Evolutionary conservation across 345 rosid genomes (phyloP).

Genomic region (Rubroshorea leprosula): DNA sequence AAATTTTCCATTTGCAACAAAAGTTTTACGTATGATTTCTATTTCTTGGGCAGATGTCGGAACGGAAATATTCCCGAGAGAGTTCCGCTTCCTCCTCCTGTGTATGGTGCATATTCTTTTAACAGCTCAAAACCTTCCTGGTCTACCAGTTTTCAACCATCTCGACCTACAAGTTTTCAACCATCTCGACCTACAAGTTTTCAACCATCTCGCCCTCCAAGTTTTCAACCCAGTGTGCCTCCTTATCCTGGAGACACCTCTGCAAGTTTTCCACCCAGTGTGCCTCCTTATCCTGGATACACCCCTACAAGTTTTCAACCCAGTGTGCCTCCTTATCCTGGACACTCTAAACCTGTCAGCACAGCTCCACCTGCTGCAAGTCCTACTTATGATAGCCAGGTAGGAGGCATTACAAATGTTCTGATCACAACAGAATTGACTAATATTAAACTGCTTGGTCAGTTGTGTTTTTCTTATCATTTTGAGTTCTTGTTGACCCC

Average conservation of each 20-base stretch:
- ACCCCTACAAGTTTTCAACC: too few species aligned
- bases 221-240: conserved; percentile 30
- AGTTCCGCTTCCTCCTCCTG: conserved; percentile 77
- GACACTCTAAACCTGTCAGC: conserved; percentile 28
- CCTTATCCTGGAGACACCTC: conserved; percentile 26
- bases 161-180: conserved; percentile 4
- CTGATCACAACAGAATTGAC: too few species aligned
- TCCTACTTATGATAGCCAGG: conserved; percentile 58
- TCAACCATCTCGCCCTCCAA: conserved; percentile 45
- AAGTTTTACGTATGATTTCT: background rate
- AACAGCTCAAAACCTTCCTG: conserved; percentile 31
- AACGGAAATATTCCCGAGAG: conserved; percentile 49
- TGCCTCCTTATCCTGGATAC: conserved; percentile 27
- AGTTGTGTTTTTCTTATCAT: too few species aligned
- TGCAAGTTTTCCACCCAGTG: conserved; percentile 30
- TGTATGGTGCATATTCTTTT: conserved; percentile 34
- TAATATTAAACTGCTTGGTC: too few species aligned
- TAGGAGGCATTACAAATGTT: conserved; percentile 16
- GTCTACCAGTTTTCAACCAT: conserved; percentile 33
- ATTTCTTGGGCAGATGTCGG: conserved; percentile 34
- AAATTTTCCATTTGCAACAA: background rate
- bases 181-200: conserved; percentile 6
- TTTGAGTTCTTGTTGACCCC: background rate
- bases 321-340: conserved; percentile 40
- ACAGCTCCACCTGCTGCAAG: conserved; percentile 47